Evolutionary conservation across 768 basidiomycete genomes (phyloP), one percentile per base, ranked within the genome.

Genomic region (Hirschioporus abietinus): DNA sequence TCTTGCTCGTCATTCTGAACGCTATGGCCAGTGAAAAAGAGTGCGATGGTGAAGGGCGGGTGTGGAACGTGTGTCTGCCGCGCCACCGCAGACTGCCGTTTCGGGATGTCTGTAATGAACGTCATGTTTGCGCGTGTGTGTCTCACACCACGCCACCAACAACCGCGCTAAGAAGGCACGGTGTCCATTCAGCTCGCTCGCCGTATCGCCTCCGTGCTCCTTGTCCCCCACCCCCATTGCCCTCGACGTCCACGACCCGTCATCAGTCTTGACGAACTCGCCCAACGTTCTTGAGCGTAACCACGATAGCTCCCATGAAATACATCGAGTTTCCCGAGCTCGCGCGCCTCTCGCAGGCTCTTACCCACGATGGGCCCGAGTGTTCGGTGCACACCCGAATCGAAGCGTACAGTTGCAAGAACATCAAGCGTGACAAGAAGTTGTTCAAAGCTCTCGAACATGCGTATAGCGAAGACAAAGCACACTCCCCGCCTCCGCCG

Each of bases 331-430:
- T 84, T 63, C 91, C 92, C n/a, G 86, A 89, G 59, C 82, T 96
- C 2, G 86, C 89, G 15, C 84, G 84, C 65, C 86, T 97, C 66
- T 88, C 90, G 0, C 86, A 89, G 73, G 86, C 88, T 18, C 88
- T 96, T 62, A 89, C 90, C 5, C 91, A 93, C 76, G 90, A 93
- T 70, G 92, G 94, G 12, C 86, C 90, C 62, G 92, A 95, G 77
- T 93, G 93, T 76, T 85, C 88, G 5, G 93, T 96, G 7, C 89
- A 93, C 78, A 94, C 93, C 60, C 87, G 95, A 70, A 89, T 99
- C 77, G 96, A 98, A 78, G 96, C 94, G 0, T 99, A 98, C 82
- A 93, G 91, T 74, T 95, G 94, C 85, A 99, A 99, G 86, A 90
- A 95, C 78, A 91, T 97, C 78, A 92, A 93, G 71, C 90, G 92